phyloP scores from a whole-genome alignment of 1,284 basidiomycete species.

The Irpex sp. region DNA sequence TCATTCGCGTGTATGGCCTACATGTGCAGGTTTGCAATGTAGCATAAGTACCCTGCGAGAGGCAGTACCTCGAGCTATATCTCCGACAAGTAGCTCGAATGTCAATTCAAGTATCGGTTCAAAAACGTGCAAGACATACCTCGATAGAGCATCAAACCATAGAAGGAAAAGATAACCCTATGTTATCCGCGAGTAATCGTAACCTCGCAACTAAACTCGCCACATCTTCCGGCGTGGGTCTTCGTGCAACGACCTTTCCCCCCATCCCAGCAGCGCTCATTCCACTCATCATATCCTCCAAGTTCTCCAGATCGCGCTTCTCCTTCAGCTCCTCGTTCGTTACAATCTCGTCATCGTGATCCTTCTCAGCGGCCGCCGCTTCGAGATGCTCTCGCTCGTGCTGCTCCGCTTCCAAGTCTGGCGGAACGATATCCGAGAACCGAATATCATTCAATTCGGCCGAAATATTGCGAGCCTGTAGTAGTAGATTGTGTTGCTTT shows the following conservation, averaged over 20 bases:
- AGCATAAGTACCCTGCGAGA: background rate
- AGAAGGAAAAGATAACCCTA: conserved; percentile 24
- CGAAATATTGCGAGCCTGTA: conserved; percentile 50
- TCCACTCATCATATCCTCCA: conserved; percentile 53
- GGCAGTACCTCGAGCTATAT: background rate
- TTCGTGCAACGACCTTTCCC: conserved; percentile 8
- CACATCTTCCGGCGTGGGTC: conserved; percentile 45
- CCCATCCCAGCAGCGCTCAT: conserved; percentile 31
- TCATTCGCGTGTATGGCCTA: too few relatives aligned
- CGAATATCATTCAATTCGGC: conserved; percentile 51
- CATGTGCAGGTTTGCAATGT: too few relatives aligned
- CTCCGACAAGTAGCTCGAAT: background rate
- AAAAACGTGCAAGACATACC: background rate
- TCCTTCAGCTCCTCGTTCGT: conserved; percentile 39
- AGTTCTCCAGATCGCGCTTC: conserved; percentile 45
- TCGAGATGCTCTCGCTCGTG: conserved; percentile 66
- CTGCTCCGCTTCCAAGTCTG: conserved; percentile 66
- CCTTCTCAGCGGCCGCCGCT: conserved; percentile 20
- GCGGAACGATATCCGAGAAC: conserved; percentile 64
- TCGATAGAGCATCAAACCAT: background rate
- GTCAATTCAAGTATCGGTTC: background rate
- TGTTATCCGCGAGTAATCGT: conserved; percentile 28
- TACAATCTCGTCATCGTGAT: conserved; percentile 15
- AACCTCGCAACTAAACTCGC: conserved; percentile 37
- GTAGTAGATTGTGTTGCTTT: conserved; percentile 1